These are phyloP conservation scores for Gossypium schwendimanii DNA, from an alignment of 441 rosid genomes.

Conservation along the genomic window DNA sequence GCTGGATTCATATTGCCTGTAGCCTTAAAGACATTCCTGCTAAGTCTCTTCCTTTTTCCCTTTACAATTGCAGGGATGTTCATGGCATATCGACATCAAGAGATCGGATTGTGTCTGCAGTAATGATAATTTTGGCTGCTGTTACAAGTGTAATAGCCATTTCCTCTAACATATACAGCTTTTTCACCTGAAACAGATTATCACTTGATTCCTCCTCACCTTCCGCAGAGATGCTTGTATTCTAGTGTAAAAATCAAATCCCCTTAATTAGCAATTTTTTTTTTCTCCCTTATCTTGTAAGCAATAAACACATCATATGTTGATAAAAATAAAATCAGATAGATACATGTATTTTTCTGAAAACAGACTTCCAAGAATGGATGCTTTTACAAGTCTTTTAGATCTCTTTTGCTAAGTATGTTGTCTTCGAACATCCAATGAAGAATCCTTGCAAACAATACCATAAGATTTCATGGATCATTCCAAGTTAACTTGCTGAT, in stretches of 20 bases:
- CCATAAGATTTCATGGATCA: background rate
- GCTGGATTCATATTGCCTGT: background rate
- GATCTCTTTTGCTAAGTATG: background rate
- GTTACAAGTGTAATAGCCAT: slow-evolving; percentile 69
- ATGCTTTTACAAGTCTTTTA: background rate
- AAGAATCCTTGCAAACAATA: background rate
- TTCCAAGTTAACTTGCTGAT: background rate
- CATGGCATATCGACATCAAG: slow-evolving; percentile 47
- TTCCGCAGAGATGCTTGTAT: background rate
- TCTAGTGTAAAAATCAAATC: slow-evolving; percentile 1
- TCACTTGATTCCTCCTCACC: background rate
- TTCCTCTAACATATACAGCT: slow-evolving; percentile 44
- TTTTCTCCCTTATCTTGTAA: background rate
- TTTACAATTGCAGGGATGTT: slow-evolving; percentile 44
- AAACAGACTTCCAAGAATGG: background rate
- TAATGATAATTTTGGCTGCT: slow-evolving; percentile 58
- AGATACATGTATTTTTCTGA: background rate
- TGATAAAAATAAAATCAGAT: background rate
- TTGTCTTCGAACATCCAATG: background rate
- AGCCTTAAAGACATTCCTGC: background rate
- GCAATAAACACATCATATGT: background rate
- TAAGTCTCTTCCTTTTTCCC: background rate
- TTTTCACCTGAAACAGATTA: slow-evolving; percentile 11
- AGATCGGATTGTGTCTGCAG: slow-evolving; percentile 49
- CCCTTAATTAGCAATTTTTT: background rate